These are phyloP conservation scores for Phytophthora sp. DNA, from an alignment of 352 stramenopile species.

Conservation along the genomic window DNA sequence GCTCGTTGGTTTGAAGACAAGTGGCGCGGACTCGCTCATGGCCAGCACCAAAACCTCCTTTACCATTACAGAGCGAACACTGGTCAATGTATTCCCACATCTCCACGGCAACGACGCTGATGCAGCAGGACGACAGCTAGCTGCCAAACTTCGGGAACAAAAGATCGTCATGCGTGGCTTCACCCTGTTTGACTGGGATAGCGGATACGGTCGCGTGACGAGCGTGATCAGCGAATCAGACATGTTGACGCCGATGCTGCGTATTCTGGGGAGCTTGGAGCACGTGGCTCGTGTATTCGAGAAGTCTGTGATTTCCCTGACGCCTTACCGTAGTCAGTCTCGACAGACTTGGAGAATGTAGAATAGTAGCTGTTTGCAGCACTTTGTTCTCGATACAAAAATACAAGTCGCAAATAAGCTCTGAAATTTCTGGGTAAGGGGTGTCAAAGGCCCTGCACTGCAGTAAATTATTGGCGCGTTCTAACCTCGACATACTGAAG, in stretches of 20 bases:
- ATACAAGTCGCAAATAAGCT: too few species aligned
- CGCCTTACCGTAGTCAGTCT: conserved; percentile 1
- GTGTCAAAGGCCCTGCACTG: too few species aligned
- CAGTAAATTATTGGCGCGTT: too few species aligned
- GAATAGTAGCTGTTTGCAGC: too few species aligned
- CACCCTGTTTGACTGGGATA: conserved; percentile 21
- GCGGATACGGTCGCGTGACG: conserved; percentile 2
- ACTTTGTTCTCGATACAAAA: too few species aligned
- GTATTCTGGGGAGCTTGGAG: conserved; percentile 18
- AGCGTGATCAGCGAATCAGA: conserved; percentile 26
- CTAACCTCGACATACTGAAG: too few species aligned
- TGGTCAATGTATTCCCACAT: conserved; percentile 14
- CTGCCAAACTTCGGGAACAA: conserved; percentile 17
- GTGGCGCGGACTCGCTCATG: background rate
- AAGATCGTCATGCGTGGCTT: conserved; percentile 17
- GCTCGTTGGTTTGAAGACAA: conserved; percentile 10
- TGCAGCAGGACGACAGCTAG: background rate
- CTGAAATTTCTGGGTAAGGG: too few species aligned
- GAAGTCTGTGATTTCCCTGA: conserved; percentile 16
- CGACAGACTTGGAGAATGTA: background rate
- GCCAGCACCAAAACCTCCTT: conserved; percentile 8
- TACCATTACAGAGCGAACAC: conserved; percentile 9
- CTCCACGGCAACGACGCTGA: background rate
- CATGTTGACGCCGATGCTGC: conserved; percentile 27
- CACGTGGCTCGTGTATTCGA: conserved; percentile 21